These are phyloP conservation scores for Obelidium mucronatum DNA, from an alignment of 192 early-diverging fungal species.

Conservation along the genomic window DNA sequence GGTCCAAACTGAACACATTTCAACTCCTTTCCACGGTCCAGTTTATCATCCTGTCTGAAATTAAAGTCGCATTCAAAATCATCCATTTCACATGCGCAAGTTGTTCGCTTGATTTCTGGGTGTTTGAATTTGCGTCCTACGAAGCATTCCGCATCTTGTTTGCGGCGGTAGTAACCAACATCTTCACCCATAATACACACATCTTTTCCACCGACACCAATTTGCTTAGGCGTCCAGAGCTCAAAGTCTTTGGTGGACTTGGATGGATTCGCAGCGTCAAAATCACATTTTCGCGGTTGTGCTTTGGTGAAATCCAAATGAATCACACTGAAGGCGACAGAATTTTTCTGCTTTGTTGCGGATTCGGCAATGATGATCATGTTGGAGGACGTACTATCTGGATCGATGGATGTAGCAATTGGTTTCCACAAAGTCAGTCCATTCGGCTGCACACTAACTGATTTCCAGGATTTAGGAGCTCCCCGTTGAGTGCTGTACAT, in stretches of 20 bases:
- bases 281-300: conserved; percentile 71
- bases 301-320: conserved; percentile 75
- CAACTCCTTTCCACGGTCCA: conserved; percentile 23
- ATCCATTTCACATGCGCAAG: conserved; percentile 76
- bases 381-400: conserved; percentile 76
- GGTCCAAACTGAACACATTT: conserved; percentile 67
- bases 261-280: conserved; percentile 61
- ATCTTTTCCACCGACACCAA: conserved; percentile 38
- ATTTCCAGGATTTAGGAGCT: conserved; percentile 63
- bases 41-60: conserved; percentile 63
- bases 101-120: conserved; percentile 54
- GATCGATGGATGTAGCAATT: conserved; percentile 77
- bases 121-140: conserved; percentile 70
- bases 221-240: conserved; percentile 65
- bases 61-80: conserved; percentile 97
- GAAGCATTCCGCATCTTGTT: conserved; percentile 78
- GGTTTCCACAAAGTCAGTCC: conserved; percentile 47
- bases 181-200: conserved; percentile 85
- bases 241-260: conserved; percentile 71
- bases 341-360: conserved; percentile 28
- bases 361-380: conserved; percentile 67
- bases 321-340: conserved; percentile 50
- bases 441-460: conserved; percentile 47
- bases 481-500: conserved; percentile 84
- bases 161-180: conserved; percentile 76